These are phyloP conservation scores for Xylaria cubensis DNA, from an alignment of 495 filamentous ascomycete genomes.

Conservation along the genomic window DNA sequence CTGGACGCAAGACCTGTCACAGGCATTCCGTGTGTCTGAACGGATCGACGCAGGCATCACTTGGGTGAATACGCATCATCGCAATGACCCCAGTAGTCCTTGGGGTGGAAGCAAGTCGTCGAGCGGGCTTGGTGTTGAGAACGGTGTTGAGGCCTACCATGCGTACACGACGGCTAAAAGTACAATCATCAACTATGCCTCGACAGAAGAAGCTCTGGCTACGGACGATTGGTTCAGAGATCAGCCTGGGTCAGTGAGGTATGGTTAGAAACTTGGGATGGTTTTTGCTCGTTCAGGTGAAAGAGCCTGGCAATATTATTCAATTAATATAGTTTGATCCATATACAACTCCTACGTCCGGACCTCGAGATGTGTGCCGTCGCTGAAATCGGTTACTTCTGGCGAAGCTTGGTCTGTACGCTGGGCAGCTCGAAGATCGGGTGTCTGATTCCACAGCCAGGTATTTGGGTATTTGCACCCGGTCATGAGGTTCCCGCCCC, in stretches of 20 bases:
- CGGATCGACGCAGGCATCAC: conserved; percentile 65
- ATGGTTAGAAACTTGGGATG: conserved; percentile 44
- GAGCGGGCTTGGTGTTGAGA: conserved; percentile 65
- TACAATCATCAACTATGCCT: conserved; percentile 64
- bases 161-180: conserved; percentile 66
- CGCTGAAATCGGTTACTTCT: not conserved
- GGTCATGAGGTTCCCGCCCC: not conserved
- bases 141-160: conserved; percentile 62
- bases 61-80: conserved; percentile 69
- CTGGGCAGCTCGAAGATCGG: not conserved
- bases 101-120: conserved; percentile 62
- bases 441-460: not conserved
- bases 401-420: not conserved
- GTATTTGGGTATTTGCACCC: not conserved
- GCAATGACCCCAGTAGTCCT: conserved; percentile 66
- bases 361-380: not conserved
- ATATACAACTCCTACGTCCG: not conserved
- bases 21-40: conserved; percentile 63
- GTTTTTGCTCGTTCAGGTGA: not conserved
- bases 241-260: conserved; percentile 49
- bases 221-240: conserved; percentile 60
- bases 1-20: conserved; percentile 64
- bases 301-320: conserved; percentile 7
- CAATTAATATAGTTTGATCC: conserved; percentile 22
- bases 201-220: conserved; percentile 45